Base-by-base conservation (phyloP, 768 basidiomycete species). In the Leccinum ochraceum region DNA sequence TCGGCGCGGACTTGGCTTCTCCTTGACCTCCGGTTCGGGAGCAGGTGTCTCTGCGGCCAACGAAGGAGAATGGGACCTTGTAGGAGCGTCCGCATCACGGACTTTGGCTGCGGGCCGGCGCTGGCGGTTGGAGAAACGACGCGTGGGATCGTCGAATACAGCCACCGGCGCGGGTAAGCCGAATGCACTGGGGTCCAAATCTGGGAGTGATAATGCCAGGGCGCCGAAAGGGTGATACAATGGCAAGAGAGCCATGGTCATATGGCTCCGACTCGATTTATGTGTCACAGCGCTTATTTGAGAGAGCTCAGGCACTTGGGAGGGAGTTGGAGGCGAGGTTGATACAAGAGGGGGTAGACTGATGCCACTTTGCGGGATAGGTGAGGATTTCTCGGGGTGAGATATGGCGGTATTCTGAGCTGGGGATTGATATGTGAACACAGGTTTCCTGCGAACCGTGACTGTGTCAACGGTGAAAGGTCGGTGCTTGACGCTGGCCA, bases 151-250 rank as follows among this genome's bases (percentile, higher is more conserved):
- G 63, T 80, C 79, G 49, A 74, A 74, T 55, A 80, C 67, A 61
- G 77, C 76, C 63, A 80, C 68, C 39, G 79, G 80, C 54, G 78
- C 74, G 50, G 84, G 83, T 55, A 87, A 77, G 56, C 87, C 87
- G 68, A 86, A 82, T 34, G 72, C 67, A 17, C 77, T 73, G 8
- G 87, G 83, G 69, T 87, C 83, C 53, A 89, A 80, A 58, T 83
- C 83, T 4, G 87, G 87, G 57, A 88, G 79, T 7, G 88, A 88
- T 67, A 83, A 78, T 42, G 88, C 87, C 42, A 89, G 77, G 10
- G 73, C 70, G 3, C 87, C 87, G 34, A 84, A 74, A 28, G 88
- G 88, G 68, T 89, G 88, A 67, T 89, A 89, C 50, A 90, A 73
- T 22, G 88, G 86, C 42, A 89, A 77, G 28, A 80, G 76, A 5